Base-by-base conservation (phyloP, 2,329 filamentous ascomycete genomes). In the Penicillium verrucosum region DNA sequence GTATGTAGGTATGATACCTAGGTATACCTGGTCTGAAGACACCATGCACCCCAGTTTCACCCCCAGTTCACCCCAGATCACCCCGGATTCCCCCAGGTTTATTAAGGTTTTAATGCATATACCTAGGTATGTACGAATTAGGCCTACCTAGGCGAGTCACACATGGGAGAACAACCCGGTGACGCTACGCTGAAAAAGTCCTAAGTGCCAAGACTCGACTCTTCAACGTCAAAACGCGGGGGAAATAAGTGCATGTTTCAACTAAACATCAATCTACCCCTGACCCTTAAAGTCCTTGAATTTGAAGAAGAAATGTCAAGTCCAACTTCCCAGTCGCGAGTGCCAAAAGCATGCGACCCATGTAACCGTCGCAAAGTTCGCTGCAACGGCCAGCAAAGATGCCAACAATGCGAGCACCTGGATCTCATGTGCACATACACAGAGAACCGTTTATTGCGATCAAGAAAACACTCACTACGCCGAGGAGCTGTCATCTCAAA, bases 331-430 rank as follows among this genome's bases (percentile, higher is more conserved):
- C 47, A 27, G 34, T 37, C 51, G 29, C 64, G 59, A 40, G 58
- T 63, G 3, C 59, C 56, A 6, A 63, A 57, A 61, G 77, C 78
- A n/a, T 80, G 78, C 60, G 76, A 80, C 58, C 73, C 76, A 7
- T 80, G 78, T 65, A 77, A 76, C 50, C 64, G 75, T 3, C 73
- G 78, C 16, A 80, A 80, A 58, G 77, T 80, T 16, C 74, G 74
- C 54, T 80, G 78, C 64, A 79, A 80, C 60, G 78, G 79, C 32
- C 68, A 76, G 54, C 67, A 74, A 27, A 68, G 73, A 42, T 81
- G 79, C 54, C 70, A 73, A 54, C 74, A 77, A 55, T 78, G 75
- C 62, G 66, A 61, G 21, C 75, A 78, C 62, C 71, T 80, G 44
- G 75, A 76, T 32, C 64, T 81, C n/a, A 67, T 63, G 30, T 81